Conservation (phyloP, 371 early-diverging fungal genomes). For the Mortierella sp. region DNA sequence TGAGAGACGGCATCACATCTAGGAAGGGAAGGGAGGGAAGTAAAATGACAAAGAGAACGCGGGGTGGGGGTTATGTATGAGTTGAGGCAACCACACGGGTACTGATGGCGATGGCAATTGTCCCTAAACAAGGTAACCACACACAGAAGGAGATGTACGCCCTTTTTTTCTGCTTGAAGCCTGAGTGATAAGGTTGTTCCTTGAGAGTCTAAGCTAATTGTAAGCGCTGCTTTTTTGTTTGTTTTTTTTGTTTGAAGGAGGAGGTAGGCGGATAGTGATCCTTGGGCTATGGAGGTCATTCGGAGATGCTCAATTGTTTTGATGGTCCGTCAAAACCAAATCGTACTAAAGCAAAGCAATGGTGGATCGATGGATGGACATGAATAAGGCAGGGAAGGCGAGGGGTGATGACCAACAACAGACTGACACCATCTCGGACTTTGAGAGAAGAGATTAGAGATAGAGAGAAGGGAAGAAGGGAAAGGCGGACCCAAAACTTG, state of each 20-base stretch:
- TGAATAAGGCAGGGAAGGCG: neutral
- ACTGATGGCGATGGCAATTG: too few relatives aligned
- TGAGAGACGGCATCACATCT: too few relatives aligned
- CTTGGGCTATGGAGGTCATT: neutral
- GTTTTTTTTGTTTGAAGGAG: neutral
- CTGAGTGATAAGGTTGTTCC: neutral
- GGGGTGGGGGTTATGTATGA: too few relatives aligned
- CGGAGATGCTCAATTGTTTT: conserved; percentile 5
- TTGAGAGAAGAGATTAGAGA: neutral
- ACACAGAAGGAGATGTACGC: too few relatives aligned
- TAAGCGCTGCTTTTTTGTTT: neutral
- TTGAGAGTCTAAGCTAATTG: neutral
- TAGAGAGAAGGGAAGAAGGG: neutral
- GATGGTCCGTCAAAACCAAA: neutral
- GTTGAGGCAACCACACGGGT: too few relatives aligned
- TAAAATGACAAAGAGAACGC: too few relatives aligned
- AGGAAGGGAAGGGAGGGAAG: too few relatives aligned
- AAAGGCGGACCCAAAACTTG: neutral
- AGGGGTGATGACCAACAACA: neutral
- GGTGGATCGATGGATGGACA: neutral
- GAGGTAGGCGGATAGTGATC: neutral
- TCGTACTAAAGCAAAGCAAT: neutral
- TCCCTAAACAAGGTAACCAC: too few relatives aligned
- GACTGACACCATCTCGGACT: too few relatives aligned
- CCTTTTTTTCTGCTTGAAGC: too few relatives aligned